Evolutionary conservation across 73 alveolate species (phyloP), one percentile per base, ranked within the genome.

Genomic region (Breviolum minutum): DNA sequence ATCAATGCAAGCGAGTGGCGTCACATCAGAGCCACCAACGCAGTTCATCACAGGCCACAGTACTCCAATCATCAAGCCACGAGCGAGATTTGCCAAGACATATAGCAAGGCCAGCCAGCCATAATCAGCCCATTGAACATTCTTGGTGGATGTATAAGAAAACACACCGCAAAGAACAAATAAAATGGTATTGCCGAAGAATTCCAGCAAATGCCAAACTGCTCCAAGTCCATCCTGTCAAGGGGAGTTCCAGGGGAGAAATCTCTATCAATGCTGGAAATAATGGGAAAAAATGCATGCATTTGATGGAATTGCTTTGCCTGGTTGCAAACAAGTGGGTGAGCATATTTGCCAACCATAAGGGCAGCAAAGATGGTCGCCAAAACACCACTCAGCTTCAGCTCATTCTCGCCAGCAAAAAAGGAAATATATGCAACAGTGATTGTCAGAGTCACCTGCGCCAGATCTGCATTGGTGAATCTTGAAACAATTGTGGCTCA

Each of bases 1-100:
- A 79, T 79, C 32, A 8, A 7, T 29, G 63, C 84, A n/a, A 66
- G 48, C 97, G 63, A 91, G 88, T 26, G n/a, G 62, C 90, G 98
- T 92, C 81, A 92, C 98, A 27, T 92, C 98, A 6, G 98, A 92
- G 81, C 98, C 98, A 29, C 98, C 98, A 63, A 74, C 90, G 63
- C 82, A 63, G 81, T 92, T 92, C 54, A 92, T 54, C 14, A 62
- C 26, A 7, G 98, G 98, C 81, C 80, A 73, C 66, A 92, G 98
- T 9, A 92, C n/a, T 60, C 81, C 98, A 17, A 92, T 64, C 98
- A 92, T 92, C 79, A 92, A 12, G 16, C 85, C 98, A 68, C 98
- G 89, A 11, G 98, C 98, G 66, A 92, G 79, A 54, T 61, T 92
- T 26, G 82, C 98, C 8, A 92, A 91, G 24, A 92, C 61, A 81